Evolutionary conservation across 257 asterid species (phyloP).

Genomic region (Scutellaria minor): DNA sequence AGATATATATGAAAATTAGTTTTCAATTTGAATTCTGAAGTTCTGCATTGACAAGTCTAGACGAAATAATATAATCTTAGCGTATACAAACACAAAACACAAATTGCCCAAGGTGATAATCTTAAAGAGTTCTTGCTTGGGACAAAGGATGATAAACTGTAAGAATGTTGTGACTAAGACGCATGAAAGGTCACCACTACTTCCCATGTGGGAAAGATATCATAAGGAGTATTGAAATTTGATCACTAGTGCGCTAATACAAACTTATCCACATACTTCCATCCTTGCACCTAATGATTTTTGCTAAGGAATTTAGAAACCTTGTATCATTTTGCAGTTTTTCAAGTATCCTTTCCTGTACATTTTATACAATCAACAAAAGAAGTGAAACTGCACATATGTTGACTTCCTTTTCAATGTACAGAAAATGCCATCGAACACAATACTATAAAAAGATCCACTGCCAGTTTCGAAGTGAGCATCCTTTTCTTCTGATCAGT

Average conservation of each 20-base stretch:
- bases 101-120: too few relatives aligned
- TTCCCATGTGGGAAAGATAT: neutral
- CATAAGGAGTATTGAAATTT: neutral
- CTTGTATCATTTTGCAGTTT: neutral
- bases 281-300: neutral
- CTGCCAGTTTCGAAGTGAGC: neutral
- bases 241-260: neutral
- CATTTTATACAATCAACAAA: neutral
- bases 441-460: constrained; percentile 6
- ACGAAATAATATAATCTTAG: too few relatives aligned
- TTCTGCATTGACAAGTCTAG: too few relatives aligned
- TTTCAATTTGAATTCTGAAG: too few relatives aligned
- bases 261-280: neutral
- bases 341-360: too few relatives aligned
- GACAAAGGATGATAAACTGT: neutral
- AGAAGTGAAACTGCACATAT: neutral
- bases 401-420: neutral
- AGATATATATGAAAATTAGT: too few relatives aligned
- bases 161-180: neutral
- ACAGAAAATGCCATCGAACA: constrained; percentile 19
- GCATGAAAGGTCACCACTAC: constrained; percentile 6
- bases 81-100: too few relatives aligned
- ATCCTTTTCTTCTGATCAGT: neutral
- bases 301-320: neutral
- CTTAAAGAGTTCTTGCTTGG: too few relatives aligned